Conservation (phyloP, 495 filamentous ascomycete species). For the Achaetomiella virescens region DNA sequence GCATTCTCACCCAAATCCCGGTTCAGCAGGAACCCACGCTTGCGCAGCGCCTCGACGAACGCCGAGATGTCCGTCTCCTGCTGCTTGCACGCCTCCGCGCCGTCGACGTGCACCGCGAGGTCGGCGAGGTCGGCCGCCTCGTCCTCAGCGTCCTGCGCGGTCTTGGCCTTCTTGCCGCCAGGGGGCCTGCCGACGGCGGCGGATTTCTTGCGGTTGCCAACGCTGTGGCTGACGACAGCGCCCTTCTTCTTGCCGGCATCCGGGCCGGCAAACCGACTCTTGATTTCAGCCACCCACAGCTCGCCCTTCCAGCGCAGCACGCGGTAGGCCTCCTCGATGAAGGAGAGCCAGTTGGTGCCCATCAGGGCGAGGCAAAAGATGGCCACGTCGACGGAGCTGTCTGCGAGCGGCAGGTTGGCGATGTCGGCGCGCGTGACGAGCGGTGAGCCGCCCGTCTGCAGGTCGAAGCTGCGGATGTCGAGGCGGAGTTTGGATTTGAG, state of each 20-base stretch:
- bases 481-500: slow-evolving; percentile 38
- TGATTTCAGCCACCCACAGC: slow-evolving; percentile 95
- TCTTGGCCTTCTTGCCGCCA: slow-evolving; percentile 46
- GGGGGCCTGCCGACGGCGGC: slow-evolving; percentile 5
- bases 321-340: slow-evolving; percentile 90
- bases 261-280: slow-evolving; percentile 74
- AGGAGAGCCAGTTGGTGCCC: slow-evolving; percentile 97
- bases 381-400: slow-evolving; percentile 71
- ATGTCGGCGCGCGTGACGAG: slow-evolving; percentile 86
- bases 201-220: slow-evolving; percentile 47
- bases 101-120: slow-evolving; percentile 48
- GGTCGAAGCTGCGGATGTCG: slow-evolving; percentile 41
- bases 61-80: slow-evolving; percentile 75
- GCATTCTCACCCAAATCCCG: slow-evolving; percentile 46
- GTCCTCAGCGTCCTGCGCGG: slow-evolving; percentile 27
- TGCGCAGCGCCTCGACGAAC: slow-evolving; percentile 75
- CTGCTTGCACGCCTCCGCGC: slow-evolving; percentile 38
- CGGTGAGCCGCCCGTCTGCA: slow-evolving; percentile 52
- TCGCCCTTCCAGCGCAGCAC: slow-evolving; percentile 87
- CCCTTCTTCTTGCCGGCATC: slow-evolving; percentile 39
- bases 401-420: slow-evolving; percentile 65
- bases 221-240: slow-evolving; percentile 56
- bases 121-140: slow-evolving; percentile 44
- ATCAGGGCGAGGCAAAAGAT: slow-evolving; percentile 95
- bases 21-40: slow-evolving; percentile 71